Evolutionary conservation across 1,139 yeast genomes (phyloP).

Genomic region (Debaryomycetaceae sp.): DNA sequence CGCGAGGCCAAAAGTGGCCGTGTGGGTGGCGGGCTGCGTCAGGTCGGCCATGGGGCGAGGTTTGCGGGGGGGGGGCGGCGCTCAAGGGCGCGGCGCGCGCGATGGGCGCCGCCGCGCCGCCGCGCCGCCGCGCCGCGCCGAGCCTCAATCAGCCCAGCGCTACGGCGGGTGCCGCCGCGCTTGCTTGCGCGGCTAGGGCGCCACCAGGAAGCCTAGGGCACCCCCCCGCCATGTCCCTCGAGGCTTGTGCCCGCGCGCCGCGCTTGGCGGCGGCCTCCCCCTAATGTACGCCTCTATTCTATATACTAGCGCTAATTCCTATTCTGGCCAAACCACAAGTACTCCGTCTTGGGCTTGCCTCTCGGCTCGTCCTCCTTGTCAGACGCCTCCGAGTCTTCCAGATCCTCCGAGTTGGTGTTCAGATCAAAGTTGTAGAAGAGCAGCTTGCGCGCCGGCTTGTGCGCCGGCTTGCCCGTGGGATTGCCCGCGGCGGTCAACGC

Average conservation of each 20-base stretch:
- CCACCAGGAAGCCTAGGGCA: background rate
- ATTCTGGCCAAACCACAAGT: constrained; percentile 39
- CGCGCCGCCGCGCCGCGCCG: too few species aligned
- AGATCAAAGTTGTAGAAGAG: constrained; percentile 33
- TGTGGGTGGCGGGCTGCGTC: constrained; percentile 18
- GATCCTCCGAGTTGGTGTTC: constrained; percentile 11
- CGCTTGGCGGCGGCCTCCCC: too few species aligned
- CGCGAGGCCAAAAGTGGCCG: constrained; percentile 69
- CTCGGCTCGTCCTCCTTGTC: constrained; percentile 1
- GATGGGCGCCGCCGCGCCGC: too few species aligned
- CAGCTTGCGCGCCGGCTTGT: constrained; percentile 20
- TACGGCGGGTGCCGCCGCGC: background rate
- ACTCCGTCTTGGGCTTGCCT: constrained; percentile 12
- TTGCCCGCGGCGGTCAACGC: constrained; percentile 8
- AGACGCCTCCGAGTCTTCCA: constrained; percentile 10
- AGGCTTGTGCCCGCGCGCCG: too few species aligned
- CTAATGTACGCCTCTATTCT: constrained; percentile 1
- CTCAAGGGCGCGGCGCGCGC: too few species aligned
- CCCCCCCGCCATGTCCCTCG: too few species aligned
- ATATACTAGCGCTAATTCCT: constrained; percentile 3
- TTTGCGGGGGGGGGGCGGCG: too few species aligned
- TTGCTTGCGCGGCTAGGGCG: background rate
- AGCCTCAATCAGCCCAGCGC: too few species aligned
- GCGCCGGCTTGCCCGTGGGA: constrained; percentile 2
- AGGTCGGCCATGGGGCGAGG: constrained; percentile 5